Percentiles rank a stretch among this genome's conserved stretches.
phyloP scores from a whole-genome alignment of 2,329 filamentous ascomycete genomes.

The Bisporella sp. region DNA sequence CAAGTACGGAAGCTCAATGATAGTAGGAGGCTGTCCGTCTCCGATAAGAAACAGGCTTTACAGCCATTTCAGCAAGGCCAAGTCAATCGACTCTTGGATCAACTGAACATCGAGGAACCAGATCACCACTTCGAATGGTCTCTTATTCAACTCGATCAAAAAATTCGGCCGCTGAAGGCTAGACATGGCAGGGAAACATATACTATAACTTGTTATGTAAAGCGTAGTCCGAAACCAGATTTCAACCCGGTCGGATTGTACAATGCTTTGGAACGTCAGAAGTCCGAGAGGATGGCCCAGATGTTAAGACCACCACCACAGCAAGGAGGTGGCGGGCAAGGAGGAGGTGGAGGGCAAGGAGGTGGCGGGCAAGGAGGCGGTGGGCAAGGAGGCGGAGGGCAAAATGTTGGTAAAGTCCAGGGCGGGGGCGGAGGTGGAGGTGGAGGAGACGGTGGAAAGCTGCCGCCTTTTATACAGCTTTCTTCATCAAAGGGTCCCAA shows the following conservation, averaged over 20 bases:
- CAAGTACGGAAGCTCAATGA: slow-evolving; percentile 21
- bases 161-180: slow-evolving; percentile 7
- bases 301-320: slow-evolving; percentile 7
- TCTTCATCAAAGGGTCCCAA: too few relatives aligned
- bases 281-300: slow-evolving; percentile 6
- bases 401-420: neutral
- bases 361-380: too few relatives aligned
- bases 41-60: slow-evolving; percentile 22
- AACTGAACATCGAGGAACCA: slow-evolving; percentile 14
- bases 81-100: slow-evolving; percentile 22
- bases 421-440: too few relatives aligned
- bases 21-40: slow-evolving; percentile 12
- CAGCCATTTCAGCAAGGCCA: slow-evolving; percentile 21
- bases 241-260: slow-evolving; percentile 14
- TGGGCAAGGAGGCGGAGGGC: neutral
- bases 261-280: slow-evolving; percentile 14
- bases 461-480: too few relatives aligned
- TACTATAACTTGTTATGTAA: slow-evolving; percentile 22
- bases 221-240: slow-evolving; percentile 13
- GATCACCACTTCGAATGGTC: slow-evolving; percentile 23
- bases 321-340: neutral
- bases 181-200: slow-evolving; percentile 16
- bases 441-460: too few relatives aligned
- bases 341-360: too few relatives aligned
- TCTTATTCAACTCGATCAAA: slow-evolving; percentile 21